Conservation (phyloP, 2,329 filamentous ascomycete genomes). For the Sporothrix inflata region DNA sequence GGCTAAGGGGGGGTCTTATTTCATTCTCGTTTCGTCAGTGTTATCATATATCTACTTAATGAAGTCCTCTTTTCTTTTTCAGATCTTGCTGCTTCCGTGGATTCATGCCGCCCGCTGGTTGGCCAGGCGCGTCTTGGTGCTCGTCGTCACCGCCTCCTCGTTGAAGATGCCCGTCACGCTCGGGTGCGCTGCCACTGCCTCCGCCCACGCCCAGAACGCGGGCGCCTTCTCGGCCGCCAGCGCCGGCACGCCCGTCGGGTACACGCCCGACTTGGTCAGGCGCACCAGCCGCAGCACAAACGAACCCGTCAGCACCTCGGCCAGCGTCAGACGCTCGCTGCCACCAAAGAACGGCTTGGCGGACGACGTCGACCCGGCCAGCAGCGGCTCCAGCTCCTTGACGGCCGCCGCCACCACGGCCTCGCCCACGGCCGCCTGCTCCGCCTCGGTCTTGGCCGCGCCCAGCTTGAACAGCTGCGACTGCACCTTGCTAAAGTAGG, state of each 20-base stretch:
- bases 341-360: conserved; percentile 65
- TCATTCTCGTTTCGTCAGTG: conserved; percentile 3
- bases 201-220: conserved; percentile 69
- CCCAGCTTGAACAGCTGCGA: conserved; percentile 52
- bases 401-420: conserved; percentile 59
- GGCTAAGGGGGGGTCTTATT: no score
- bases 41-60: background rate
- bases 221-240: conserved; percentile 58
- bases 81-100: conserved; percentile 3
- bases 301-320: conserved; percentile 71
- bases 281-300: conserved; percentile 66
- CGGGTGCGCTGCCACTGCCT: conserved; percentile 61
- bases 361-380: conserved; percentile 49
- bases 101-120: conserved; percentile 33
- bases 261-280: conserved; percentile 57
- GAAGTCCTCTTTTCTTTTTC: background rate
- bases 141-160: conserved; percentile 51
- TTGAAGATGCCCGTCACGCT: conserved; percentile 69
- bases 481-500: conserved; percentile 45
- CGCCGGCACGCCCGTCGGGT: conserved; percentile 44
- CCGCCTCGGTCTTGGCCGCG: conserved; percentile 50
- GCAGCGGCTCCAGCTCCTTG: conserved; percentile 74
- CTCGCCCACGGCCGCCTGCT: conserved; percentile 52
- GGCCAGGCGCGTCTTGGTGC: conserved; percentile 31
- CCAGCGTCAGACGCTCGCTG: conserved; percentile 67